phyloP scores from a whole-genome alignment of 352 stramenopile species.

The Phytophthora megakarya region DNA sequence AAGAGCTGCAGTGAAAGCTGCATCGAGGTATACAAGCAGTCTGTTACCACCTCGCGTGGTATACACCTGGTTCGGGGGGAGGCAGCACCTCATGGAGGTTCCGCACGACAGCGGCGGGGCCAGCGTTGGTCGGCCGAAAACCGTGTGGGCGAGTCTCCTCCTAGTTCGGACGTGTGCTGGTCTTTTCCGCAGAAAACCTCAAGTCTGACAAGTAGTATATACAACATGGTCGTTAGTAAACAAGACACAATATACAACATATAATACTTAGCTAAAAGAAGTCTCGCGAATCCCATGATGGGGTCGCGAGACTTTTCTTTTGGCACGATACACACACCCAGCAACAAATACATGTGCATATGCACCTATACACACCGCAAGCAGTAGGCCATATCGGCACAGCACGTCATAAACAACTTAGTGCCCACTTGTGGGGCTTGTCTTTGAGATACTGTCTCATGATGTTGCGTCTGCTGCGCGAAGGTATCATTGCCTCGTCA shows the following conservation, averaged over 20 bases:
- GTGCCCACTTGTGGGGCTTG: too few relatives aligned
- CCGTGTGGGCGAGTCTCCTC: not conserved
- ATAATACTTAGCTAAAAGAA: constrained; percentile 19
- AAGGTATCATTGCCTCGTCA: too few relatives aligned
- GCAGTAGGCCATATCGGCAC: too few relatives aligned
- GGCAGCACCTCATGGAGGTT: constrained; percentile 15
- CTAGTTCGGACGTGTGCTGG: constrained; percentile 6
- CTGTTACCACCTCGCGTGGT: constrained; percentile 5
- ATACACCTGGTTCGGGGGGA: not conserved
- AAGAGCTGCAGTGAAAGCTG: constrained; percentile 23
- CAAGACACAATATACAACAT: constrained; percentile 13
- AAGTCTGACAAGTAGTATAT: constrained; percentile 12
- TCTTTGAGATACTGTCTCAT: not conserved
- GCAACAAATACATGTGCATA: too few relatives aligned
- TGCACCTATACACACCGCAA: too few relatives aligned
- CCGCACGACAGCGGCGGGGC: constrained; percentile 7
- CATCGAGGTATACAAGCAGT: constrained; percentile 28
- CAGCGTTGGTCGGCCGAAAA: constrained; percentile 16
- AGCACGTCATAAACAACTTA: too few relatives aligned
- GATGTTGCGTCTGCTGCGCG: too few relatives aligned
- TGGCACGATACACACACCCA: not conserved
- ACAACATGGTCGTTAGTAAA: not conserved
- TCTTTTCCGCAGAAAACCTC: constrained; percentile 17
- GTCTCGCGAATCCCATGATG: not conserved
- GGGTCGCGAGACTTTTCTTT: not conserved